A percentile compares a stretch with the other conserved stretches of the same genome.
Conservation (phyloP, 2,329 filamentous ascomycete species). For the Bipolaris cookei region DNA sequence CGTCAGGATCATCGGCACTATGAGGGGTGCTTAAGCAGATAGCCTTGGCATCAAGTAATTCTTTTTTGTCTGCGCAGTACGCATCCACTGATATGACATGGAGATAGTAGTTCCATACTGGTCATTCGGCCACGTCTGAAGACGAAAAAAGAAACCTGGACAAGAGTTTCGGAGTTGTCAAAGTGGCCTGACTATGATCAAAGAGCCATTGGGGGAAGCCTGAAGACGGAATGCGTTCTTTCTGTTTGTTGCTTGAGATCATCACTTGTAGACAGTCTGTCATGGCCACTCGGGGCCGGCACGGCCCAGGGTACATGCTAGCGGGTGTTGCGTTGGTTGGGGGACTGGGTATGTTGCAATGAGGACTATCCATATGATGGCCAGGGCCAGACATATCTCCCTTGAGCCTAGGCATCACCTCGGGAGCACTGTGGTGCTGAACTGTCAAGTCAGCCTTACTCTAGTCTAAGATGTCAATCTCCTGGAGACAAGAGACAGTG, state of each 20-base stretch:
- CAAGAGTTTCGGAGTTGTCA: background rate
- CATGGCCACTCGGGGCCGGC: background rate
- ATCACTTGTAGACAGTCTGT: background rate
- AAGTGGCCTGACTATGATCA: background rate
- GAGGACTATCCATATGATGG: background rate
- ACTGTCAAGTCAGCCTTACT: constrained; percentile 8
- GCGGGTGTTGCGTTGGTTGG: background rate
- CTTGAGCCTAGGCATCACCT: background rate
- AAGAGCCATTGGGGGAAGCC: background rate
- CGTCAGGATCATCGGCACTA: background rate
- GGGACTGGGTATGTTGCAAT: background rate
- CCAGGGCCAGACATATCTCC: background rate
- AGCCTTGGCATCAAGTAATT: background rate
- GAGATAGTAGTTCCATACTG: background rate
- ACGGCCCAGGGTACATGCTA: background rate
- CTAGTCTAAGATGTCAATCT: background rate
- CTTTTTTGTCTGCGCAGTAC: background rate
- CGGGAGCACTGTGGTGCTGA: background rate
- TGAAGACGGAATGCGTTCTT: constrained; percentile 3
- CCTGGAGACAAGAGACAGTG: background rate
- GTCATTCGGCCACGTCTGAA: background rate
- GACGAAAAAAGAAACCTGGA: background rate
- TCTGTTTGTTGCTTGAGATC: background rate
- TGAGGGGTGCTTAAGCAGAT: background rate
- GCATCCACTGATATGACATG: background rate